These are phyloP conservation scores for Dictyostelium firmibasis DNA, from an alignment of 78 protist genomes.

Conservation along the genomic window DNA sequence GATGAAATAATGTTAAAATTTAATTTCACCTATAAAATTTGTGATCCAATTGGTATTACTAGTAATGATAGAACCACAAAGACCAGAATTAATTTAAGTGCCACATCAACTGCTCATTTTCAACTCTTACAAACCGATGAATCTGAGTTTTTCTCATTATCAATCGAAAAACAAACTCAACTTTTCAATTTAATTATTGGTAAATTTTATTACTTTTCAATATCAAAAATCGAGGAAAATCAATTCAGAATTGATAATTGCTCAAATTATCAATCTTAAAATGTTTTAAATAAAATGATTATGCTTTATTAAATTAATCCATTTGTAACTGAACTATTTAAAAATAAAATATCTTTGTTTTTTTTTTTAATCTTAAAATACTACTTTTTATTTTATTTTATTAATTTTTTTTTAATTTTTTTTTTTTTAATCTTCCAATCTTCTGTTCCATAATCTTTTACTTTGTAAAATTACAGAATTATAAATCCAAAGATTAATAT, in stretches of 20 bases:
- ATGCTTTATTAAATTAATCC: not conserved
- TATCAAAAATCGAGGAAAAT: not conserved
- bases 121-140: not conserved
- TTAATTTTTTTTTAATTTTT: not conserved
- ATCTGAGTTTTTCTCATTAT: not conserved
- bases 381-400: not conserved
- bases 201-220: not conserved
- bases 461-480: constrained; percentile 5
- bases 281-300: not conserved
- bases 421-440: not conserved
- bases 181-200: not conserved
- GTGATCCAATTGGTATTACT: not conserved
- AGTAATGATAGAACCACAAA: not conserved
- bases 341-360: too few relatives aligned
- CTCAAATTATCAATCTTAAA: not conserved
- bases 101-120: not conserved
- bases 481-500: constrained; percentile 50
- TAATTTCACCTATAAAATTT: not conserved
- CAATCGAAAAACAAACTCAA: not conserved
- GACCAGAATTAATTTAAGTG: not conserved
- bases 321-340: too few relatives aligned
- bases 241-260: not conserved
- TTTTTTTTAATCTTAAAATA: not conserved
- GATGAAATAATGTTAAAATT: not conserved
- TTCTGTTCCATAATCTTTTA: constrained; percentile 10